Evolutionary conservation across 495 filamentous ascomycete genomes (phyloP).

Genomic region (Articulospora tetracladia): DNA sequence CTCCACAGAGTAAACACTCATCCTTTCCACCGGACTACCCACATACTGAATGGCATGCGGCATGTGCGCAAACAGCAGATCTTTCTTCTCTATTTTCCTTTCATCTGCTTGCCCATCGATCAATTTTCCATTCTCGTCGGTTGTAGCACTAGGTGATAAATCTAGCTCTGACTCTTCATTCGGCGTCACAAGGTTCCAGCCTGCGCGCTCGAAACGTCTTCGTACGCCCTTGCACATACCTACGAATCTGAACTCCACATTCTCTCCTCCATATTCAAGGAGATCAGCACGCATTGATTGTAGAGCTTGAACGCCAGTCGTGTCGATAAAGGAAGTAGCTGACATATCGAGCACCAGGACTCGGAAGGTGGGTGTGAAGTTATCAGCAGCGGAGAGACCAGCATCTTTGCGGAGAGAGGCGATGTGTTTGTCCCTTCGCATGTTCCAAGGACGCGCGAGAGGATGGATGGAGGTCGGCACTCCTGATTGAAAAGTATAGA

Average conservation of each 20-base stretch:
- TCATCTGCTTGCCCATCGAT: not conserved
- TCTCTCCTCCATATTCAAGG: constrained; percentile 1
- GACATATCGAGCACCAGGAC: constrained; percentile 14
- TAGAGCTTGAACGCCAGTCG: constrained; percentile 9
- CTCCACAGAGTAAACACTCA: not conserved
- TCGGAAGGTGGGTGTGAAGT: constrained; percentile 1
- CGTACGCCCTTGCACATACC: constrained; percentile 26
- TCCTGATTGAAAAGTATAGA: constrained; percentile 1
- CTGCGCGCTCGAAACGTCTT: constrained; percentile 26
- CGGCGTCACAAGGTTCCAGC: constrained; percentile 27
- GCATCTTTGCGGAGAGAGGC: not conserved
- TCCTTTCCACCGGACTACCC: constrained; percentile 24
- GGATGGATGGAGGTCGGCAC: not conserved
- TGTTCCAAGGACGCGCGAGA: constrained; percentile 8
- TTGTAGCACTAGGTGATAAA: not conserved
- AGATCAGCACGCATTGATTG: constrained; percentile 2
- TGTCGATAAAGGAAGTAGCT: constrained; percentile 12
- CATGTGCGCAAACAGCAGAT: constrained; percentile 14
- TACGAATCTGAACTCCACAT: constrained; percentile 27
- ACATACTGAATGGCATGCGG: constrained; percentile 26
- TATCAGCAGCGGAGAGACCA: constrained; percentile 1
- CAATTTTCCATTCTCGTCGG: not conserved
- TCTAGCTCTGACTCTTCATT: constrained; percentile 17
- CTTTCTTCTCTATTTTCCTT: not conserved
- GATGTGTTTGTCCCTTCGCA: constrained; percentile 6